phyloP scores from a whole-genome alignment of 83 land plant genomes.

The Diphasiastrum complanatum region DNA sequence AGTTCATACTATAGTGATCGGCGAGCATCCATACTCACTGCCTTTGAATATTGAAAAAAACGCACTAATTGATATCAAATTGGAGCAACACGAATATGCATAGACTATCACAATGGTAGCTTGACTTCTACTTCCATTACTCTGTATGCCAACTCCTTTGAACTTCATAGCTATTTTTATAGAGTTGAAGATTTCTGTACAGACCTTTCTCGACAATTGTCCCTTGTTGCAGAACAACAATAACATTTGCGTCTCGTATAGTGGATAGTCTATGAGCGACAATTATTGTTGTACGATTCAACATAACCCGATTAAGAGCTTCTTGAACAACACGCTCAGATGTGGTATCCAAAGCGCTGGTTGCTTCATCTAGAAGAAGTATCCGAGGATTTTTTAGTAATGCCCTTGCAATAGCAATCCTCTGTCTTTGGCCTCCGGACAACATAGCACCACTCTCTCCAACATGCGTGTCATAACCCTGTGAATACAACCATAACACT shows the following conservation, averaged over 20 bases:
- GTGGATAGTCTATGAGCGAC: conserved; percentile 41
- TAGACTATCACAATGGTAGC: too few species aligned
- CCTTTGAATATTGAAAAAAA: too few species aligned
- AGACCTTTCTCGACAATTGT: conserved; percentile 34
- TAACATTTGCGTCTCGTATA: conserved; percentile 28
- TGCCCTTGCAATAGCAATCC: conserved; percentile 46
- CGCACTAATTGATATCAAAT: too few species aligned
- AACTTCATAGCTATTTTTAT: too few species aligned
- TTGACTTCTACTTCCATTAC: too few species aligned
- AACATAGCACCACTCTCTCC: conserved; percentile 38
- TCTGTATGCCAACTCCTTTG: too few species aligned
- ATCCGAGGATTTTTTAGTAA: conserved; percentile 35
- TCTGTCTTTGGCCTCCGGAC: conserved; percentile 44
- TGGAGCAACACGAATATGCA: too few species aligned
- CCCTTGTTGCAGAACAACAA: conserved; percentile 34
- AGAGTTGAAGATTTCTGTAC: too few species aligned
- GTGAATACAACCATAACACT: too few species aligned
- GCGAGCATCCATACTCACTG: too few species aligned
- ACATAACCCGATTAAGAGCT: conserved; percentile 32
- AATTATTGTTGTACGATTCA: conserved; percentile 30
- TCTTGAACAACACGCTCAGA: conserved; percentile 43
- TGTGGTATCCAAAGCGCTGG: conserved; percentile 43
- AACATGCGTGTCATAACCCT: conserved; percentile 37
- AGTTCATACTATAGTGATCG: too few species aligned
- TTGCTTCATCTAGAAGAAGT: conserved; percentile 42